phyloP scores from a whole-genome alignment of 2,329 filamentous ascomycete genomes.

The Stemphylium lycopersici region DNA sequence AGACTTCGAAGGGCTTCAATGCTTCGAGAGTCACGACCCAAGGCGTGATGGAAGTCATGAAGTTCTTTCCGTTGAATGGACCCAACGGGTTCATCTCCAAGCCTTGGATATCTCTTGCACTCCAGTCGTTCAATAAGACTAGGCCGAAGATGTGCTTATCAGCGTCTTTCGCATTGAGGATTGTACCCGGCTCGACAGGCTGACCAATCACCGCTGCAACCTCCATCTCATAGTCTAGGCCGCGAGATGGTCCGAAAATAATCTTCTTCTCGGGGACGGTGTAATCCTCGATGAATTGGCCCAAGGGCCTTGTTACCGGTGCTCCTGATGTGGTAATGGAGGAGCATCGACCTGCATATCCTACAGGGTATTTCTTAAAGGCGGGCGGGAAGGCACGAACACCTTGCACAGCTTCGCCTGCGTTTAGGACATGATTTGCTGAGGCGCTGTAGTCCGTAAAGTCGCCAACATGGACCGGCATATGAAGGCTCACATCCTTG shows the following conservation, averaged over 20 bases:
- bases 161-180: constrained; percentile 50
- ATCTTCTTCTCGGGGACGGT: constrained; percentile 56
- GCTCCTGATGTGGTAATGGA: constrained; percentile 59
- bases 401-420: constrained; percentile 45
- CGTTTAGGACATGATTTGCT: constrained; percentile 60
- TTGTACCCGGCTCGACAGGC: constrained; percentile 48
- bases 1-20: constrained; percentile 48
- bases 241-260: constrained; percentile 51
- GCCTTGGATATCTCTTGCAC: constrained; percentile 65
- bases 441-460: constrained; percentile 66
- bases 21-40: constrained; percentile 69
- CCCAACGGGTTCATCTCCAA: constrained; percentile 67
- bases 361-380: constrained; percentile 51
- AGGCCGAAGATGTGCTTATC: constrained; percentile 66
- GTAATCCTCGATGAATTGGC: constrained; percentile 36
- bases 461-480: constrained; percentile 62
- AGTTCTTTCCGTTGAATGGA: constrained; percentile 66
- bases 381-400: constrained; percentile 29
- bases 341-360: constrained; percentile 62
- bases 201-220: constrained; percentile 55
- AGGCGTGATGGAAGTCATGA: constrained; percentile 65
- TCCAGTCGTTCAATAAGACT: constrained; percentile 69
- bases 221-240: constrained; percentile 59
- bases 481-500: constrained; percentile 54
- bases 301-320: constrained; percentile 35